Percentiles rank a stretch among this genome's conserved stretches.
These are phyloP conservation scores for Excoecaria cochinchinensis DNA, from an alignment of 345 rosid species.

Conservation along the genomic window DNA sequence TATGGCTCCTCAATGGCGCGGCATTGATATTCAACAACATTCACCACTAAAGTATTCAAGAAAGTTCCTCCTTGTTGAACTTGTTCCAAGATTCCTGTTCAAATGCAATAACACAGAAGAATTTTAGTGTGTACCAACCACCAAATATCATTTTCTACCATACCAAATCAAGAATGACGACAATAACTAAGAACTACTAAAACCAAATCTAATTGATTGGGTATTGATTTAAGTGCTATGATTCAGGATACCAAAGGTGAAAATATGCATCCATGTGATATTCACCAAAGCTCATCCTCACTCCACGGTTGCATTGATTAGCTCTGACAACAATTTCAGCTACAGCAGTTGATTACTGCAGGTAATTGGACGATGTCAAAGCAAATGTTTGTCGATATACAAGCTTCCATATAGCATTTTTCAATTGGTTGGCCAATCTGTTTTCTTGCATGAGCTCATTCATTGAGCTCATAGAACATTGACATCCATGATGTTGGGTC, in stretches of 20 bases:
- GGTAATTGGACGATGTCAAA: background rate
- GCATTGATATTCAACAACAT: background rate
- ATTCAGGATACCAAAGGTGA: background rate
- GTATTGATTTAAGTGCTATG: background rate
- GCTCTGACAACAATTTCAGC: background rate
- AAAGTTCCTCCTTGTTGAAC: slow-evolving; percentile 56
- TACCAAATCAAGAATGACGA: too few relatives aligned
- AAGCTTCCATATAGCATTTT: background rate
- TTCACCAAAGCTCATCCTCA: background rate
- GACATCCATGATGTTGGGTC: background rate
- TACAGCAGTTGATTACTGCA: background rate
- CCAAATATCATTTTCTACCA: background rate
- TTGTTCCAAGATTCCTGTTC: slow-evolving; percentile 67
- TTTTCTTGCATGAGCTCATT: background rate
- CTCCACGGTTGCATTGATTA: background rate
- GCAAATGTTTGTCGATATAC: background rate
- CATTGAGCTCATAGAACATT: background rate
- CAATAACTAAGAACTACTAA: too few relatives aligned
- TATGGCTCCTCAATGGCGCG: background rate
- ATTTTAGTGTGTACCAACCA: background rate
- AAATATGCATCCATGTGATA: background rate
- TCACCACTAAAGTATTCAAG: slow-evolving; percentile 13
- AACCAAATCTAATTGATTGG: background rate
- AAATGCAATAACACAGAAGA: slow-evolving; percentile 6
- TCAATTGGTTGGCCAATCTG: background rate